Percentiles rank a stretch among this genome's conserved stretches.
phyloP scores from a whole-genome alignment of 148 eudicot species.

The Heliosperma pusillum region DNA sequence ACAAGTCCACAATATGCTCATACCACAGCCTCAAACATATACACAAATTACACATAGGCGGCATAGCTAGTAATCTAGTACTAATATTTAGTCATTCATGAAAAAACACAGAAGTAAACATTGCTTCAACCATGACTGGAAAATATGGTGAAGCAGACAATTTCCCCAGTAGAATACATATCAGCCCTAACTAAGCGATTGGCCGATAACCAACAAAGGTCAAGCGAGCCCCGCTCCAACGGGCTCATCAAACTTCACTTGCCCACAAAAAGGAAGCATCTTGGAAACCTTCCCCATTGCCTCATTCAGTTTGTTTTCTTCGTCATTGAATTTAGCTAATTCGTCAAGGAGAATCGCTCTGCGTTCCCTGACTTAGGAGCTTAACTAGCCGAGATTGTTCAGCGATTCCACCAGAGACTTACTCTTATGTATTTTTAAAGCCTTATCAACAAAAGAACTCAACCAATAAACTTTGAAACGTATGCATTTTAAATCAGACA shows the following conservation, averaged over 20 bases:
- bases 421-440: conserved; percentile 6
- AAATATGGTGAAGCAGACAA: not conserved
- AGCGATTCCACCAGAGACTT: not conserved
- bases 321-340: not conserved
- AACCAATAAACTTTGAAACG: conserved; percentile 17
- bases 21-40: too few relatives aligned
- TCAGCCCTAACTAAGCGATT: not conserved
- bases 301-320: not conserved
- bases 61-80: too few relatives aligned
- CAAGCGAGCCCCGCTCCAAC: not conserved
- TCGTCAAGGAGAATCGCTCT: not conserved
- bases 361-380: not conserved
- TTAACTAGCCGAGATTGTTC: not conserved
- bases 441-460: conserved; percentile 11
- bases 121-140: too few relatives aligned
- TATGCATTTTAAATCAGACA: too few relatives aligned
- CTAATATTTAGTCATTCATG: too few relatives aligned
- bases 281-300: not conserved
- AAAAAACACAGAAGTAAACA: too few relatives aligned
- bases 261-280: not conserved
- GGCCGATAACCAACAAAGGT: not conserved
- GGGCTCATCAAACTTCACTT: not conserved
- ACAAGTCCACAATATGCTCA: too few relatives aligned
- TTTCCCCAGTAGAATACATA: not conserved
- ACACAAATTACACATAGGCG: too few relatives aligned